Evolutionary conservation across 2,329 filamentous ascomycete genomes (phyloP), one percentile per base, ranked within the genome.

Genomic region (Fusarium nelsonii): DNA sequence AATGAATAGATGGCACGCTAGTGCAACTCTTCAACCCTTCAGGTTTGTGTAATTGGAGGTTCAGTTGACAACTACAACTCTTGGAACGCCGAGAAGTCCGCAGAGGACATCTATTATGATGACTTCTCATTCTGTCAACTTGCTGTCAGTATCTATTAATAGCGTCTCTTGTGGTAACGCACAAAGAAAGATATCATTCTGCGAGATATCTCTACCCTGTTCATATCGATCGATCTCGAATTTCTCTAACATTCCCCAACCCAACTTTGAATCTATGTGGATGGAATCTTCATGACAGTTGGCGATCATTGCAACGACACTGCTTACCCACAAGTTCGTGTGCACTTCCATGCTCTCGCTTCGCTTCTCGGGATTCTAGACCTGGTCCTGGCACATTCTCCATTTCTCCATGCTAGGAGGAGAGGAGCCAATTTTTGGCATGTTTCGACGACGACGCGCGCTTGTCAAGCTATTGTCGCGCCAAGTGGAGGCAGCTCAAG

Each of bases 401-500:
- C 51, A 44, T 64, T 45, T 44, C 23, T 50, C 48, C 48, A 28
- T 50, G 58, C 34, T 40, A 20, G 34, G 34, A 28, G 34, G 20
- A 63, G 36, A 28, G 34, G 20, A 63, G 36, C 63, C 69, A 64
- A 57, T 51, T 64, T 45, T 57, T 69, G 61, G 50, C 46, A 49
- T 63, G 53, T 65, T 65, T 53, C 43, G 60, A 53, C 43, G 60
- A 53, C 43, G 32, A 28, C 43, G 39, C 59, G 54, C 54, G 46
- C 70, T 62, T 57, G 50, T 63, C 39, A 57, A 65, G 57, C 68
- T 57, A 63, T 65, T 39, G 45, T 44, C 46, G 51, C 57, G 60
- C 72, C 53, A 74, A 74, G 72, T 74, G 72, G 72, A 72, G 68
- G 64, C 37, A 33, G 39, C 53, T 14, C 33, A 50, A 60, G 40